Percentiles rank a stretch among this genome's conserved stretches.
These are phyloP conservation scores for Sistotremastrum suecicum DNA, from an alignment of 768 basidiomycete species.

Conservation along the genomic window DNA sequence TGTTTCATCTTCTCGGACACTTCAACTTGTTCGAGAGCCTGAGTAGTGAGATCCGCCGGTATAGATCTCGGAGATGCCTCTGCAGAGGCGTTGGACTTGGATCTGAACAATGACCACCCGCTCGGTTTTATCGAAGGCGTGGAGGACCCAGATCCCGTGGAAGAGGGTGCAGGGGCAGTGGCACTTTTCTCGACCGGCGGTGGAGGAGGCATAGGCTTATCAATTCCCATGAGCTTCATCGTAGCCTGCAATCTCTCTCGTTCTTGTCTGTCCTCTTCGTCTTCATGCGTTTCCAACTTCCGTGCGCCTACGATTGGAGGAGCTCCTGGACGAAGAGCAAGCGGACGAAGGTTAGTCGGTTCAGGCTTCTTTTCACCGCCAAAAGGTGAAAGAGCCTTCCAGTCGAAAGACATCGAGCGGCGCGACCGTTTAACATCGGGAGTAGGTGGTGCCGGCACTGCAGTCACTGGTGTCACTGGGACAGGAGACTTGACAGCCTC, in stretches of 20 bases:
- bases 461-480: constrained; percentile 17
- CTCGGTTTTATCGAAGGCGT: constrained; percentile 26
- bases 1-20: constrained; percentile 62
- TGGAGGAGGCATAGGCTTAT: constrained; percentile 39
- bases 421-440: constrained; percentile 30
- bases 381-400: constrained; percentile 68
- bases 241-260: constrained; percentile 80
- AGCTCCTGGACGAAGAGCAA: constrained; percentile 59
- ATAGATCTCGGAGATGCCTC: constrained; percentile 28
- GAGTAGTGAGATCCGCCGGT: constrained; percentile 44
- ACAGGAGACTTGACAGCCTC: constrained; percentile 24
- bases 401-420: constrained; percentile 74
- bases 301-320: constrained; percentile 39
- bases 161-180: constrained; percentile 21
- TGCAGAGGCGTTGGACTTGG: constrained; percentile 24
- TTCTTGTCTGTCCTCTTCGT: constrained; percentile 83
- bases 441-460: constrained; percentile 1
- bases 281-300: constrained; percentile 78
- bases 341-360: constrained; percentile 39
- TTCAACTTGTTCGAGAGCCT: constrained; percentile 66
- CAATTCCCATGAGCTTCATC: constrained; percentile 91
- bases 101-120: constrained; percentile 57
- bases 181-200: constrained; percentile 26
- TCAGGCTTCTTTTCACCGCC: constrained; percentile 52
- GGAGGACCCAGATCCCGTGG: constrained; percentile 16